Evolutionary conservation across 345 rosid species (phyloP), one percentile per base, ranked within the genome.

Genomic region (Raphanus raphanistrum): DNA sequence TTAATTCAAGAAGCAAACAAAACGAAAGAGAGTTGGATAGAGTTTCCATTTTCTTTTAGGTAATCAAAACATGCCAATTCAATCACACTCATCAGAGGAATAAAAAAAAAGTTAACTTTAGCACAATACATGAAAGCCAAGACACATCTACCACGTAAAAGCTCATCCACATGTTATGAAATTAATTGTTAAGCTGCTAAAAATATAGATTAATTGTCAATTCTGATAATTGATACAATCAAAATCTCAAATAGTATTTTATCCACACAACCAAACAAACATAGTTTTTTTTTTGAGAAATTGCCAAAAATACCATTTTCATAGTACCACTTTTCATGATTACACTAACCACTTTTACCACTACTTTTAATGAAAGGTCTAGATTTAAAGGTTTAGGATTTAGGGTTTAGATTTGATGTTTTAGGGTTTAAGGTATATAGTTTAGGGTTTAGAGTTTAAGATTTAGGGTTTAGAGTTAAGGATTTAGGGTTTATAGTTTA

Each of bases 21-120:
- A 54, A 64, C 1, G 8, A 65, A 26, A 26, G 58, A 3, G 6
- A 79, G 26, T n/a, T 52, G 67, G 15, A 15, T 52, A 59, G 66
- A 74, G 21, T 29, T 55, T 41, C 10, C 60, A 64, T 6, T 43
- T 45, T 66, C 15, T 59, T n/a, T 66, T 55, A 52, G 13, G 52
- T 38, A 79, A 63, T 32, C 54, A 63, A 6, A 74, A 63, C 59
- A 68, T 62, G 78, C 73, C 70, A 62, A 67, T 28, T n/a, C 65
- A 5, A 79, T 79, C 78, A 29, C 52, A 60, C 70, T 79, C 74
- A 61, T 79, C 74, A 61, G 26, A 33, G 10, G 6, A 59, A 11
- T 29, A 7, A 54, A 33, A 33, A 63, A 63, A 58, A 2, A 13
- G 54, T 31, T 12, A 52, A 71, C 45, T 77, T 71, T 41, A 13